Percentiles rank a stretch among this genome's conserved stretches.
Evolutionary conservation across 2,329 filamentous ascomycete genomes (phyloP).

Genomic region (Arachnomyces sp.): DNA sequence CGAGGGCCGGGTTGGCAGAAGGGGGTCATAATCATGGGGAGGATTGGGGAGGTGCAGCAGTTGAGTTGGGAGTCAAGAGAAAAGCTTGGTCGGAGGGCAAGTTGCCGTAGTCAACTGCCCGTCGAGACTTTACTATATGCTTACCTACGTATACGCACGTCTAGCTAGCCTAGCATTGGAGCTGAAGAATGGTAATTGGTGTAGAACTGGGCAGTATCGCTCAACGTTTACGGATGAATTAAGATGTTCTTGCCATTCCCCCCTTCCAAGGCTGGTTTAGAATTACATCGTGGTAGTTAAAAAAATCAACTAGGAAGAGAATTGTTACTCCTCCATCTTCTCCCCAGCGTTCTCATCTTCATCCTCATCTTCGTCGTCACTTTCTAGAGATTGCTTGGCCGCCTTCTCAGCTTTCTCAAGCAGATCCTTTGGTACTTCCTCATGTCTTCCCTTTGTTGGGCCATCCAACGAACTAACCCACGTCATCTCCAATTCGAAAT

Average conservation of each 20-base stretch:
- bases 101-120: conserved; percentile 44
- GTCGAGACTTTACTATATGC: no score
- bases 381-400: conserved; percentile 83
- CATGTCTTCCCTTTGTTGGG: conserved; percentile 84
- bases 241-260: not conserved
- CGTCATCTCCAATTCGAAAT: conserved; percentile 98
- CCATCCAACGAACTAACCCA: conserved; percentile 85
- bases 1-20: conserved; percentile 66
- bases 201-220: not conserved
- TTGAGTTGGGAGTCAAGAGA: conserved; percentile 87
- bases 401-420: conserved; percentile 85
- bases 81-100: conserved; percentile 71
- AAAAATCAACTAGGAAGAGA: conserved; percentile 1
- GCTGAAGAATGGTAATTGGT: no score
- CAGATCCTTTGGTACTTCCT: conserved; percentile 86
- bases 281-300: conserved; percentile 1
- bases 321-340: conserved; percentile 74
- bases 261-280: not conserved
- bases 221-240: no score
- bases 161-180: no score
- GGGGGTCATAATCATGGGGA: conserved; percentile 81
- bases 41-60: conserved; percentile 91
- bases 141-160: no score
- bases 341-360: conserved; percentile 58
- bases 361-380: conserved; percentile 75